A percentile compares a stretch with the other conserved stretches of the same genome.
These are phyloP conservation scores for Chlorella sp. DNA, from an alignment of 139 green algal species.

Conservation along the genomic window DNA sequence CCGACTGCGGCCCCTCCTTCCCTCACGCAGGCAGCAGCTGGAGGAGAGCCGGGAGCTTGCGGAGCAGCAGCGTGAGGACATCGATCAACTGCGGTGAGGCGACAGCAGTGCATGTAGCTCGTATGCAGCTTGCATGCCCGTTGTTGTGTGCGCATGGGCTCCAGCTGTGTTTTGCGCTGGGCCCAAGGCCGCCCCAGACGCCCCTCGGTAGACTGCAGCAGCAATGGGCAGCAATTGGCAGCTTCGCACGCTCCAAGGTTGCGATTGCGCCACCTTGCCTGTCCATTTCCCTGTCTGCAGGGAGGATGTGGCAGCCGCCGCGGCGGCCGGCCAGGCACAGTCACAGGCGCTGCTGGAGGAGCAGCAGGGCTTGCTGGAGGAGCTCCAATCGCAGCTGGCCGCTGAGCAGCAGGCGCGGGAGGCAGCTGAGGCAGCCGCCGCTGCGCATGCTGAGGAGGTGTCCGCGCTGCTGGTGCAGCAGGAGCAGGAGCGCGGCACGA, in stretches of 20 bases:
- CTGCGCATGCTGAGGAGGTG: neutral
- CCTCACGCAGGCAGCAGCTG: neutral
- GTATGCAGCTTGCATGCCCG: too few species aligned
- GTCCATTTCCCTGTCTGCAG: neutral
- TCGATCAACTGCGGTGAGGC: neutral
- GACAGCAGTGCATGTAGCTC: too few species aligned
- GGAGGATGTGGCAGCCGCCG: neutral
- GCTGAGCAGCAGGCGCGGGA: neutral
- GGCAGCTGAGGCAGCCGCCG: neutral
- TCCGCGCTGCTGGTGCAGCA: neutral
- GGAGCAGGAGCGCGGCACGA: neutral
- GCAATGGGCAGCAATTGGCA: too few species aligned
- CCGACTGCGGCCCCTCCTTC: neutral
- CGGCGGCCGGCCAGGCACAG: neutral
- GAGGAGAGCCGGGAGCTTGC: conserved; percentile 10
- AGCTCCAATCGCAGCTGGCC: conserved; percentile 6
- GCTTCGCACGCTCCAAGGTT: too few species aligned
- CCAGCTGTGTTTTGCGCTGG: too few species aligned
- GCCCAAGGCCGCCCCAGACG: too few species aligned
- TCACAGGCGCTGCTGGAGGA: neutral
- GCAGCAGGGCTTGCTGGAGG: neutral
- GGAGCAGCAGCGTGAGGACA: conserved; percentile 4
- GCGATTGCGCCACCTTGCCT: too few species aligned
- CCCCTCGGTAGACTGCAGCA: too few species aligned
- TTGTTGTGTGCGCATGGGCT: too few species aligned